A percentile compares a stretch with the other conserved stretches of the same genome.
Conservation (phyloP, 1,284 basidiomycete species). For the Ustilago esculenta region DNA sequence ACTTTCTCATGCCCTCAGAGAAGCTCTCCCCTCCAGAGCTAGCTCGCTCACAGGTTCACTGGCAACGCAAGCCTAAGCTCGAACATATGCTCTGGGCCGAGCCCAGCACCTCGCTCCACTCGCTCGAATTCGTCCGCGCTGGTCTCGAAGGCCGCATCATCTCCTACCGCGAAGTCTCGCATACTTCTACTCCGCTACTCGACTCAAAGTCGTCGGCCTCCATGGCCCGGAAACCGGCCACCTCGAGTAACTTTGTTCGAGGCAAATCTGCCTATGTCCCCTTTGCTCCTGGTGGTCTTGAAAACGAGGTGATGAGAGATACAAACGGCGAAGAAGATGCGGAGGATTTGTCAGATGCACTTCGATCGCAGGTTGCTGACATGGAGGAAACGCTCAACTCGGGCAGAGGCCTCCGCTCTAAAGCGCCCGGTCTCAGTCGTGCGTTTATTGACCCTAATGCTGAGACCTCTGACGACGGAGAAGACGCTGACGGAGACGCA, state of each 20-base stretch:
- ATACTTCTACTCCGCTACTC: constrained; percentile 28
- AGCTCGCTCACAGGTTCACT: constrained; percentile 37
- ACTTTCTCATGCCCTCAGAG: constrained; percentile 28
- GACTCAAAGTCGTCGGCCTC: constrained; percentile 71
- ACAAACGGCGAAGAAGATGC: constrained; percentile 14
- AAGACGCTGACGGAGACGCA: constrained; percentile 29
- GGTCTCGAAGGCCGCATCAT: constrained; percentile 61
- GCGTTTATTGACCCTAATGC: constrained; percentile 55
- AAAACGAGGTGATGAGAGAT: constrained; percentile 48
- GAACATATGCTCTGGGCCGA: constrained; percentile 55
- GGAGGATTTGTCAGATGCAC: constrained; percentile 17
- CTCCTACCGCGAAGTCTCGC: constrained; percentile 52
- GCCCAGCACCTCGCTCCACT: constrained; percentile 46
- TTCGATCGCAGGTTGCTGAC: constrained; percentile 31
- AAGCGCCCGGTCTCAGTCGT: constrained; percentile 42
- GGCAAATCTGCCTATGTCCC: constrained; percentile 92
- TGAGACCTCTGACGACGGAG: constrained; percentile 68
- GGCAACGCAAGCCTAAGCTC: constrained; percentile 42
- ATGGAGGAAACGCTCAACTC: constrained; percentile 46
- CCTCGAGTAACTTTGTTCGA: constrained; percentile 81
- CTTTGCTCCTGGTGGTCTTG: constrained; percentile 48
- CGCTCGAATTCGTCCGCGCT: constrained; percentile 62
- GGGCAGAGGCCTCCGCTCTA: constrained; percentile 31
- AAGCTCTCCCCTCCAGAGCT: constrained; percentile 24
- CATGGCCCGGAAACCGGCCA: constrained; percentile 80